phyloP scores from a whole-genome alignment of 257 asterid species.

The Solanum medicagineum region DNA sequence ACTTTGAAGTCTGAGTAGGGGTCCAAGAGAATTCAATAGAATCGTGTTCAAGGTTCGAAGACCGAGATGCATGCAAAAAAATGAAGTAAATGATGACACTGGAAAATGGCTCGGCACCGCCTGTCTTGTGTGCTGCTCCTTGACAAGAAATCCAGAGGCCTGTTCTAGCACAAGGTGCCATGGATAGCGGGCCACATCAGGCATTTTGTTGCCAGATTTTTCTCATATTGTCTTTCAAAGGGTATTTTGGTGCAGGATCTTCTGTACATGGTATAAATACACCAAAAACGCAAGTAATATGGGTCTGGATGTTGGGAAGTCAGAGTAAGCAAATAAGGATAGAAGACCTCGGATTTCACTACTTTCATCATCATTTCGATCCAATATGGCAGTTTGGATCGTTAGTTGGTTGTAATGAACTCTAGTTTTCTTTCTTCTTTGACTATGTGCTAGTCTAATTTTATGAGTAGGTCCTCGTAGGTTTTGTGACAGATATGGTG shows the following conservation, averaged over 20 bases:
- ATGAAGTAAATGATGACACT: not conserved
- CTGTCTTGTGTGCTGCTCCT: not conserved
- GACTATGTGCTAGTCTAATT: not conserved
- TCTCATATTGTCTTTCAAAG: not conserved
- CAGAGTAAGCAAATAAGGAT: not conserved
- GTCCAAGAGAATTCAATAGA: not conserved
- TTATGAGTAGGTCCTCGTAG: not conserved
- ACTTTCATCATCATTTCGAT: not conserved
- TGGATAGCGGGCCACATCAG: not conserved
- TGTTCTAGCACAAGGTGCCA: not conserved
- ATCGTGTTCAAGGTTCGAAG: not conserved
- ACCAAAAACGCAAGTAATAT: not conserved
- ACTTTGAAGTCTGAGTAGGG: not conserved
- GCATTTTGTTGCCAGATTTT: not conserved
- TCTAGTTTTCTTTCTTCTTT: not conserved
- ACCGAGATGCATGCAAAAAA: not conserved
- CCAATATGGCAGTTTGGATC: not conserved
- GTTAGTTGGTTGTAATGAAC: not conserved
- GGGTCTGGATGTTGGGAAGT: not conserved
- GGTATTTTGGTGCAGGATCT: not conserved
- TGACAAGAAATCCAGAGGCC: not conserved
- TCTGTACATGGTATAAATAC: not conserved
- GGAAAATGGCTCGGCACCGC: not conserved
- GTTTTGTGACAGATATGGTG: not conserved
- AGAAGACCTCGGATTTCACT: not conserved